Evolutionary conservation across 2,329 filamentous ascomycete genomes (phyloP).

Genomic region (Fusarium tjaetaba): DNA sequence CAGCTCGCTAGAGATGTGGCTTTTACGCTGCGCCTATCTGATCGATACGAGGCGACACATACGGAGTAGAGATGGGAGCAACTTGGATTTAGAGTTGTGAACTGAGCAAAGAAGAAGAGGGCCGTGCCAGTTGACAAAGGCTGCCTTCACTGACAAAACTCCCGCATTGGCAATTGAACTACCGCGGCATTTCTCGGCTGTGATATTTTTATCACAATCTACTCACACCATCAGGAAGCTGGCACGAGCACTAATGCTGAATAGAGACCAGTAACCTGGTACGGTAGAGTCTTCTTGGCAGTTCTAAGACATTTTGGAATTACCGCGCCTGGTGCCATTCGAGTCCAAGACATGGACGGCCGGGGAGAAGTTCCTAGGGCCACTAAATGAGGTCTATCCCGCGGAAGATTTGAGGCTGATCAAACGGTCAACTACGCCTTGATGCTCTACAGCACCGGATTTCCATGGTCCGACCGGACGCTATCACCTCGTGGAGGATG

Average conservation of each 20-base stretch:
- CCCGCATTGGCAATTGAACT: neutral
- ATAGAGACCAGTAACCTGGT: conserved; percentile 1
- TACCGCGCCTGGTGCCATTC: conserved; percentile 2
- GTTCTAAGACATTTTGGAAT: conserved; percentile 12
- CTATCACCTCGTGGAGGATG: neutral
- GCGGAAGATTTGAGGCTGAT: neutral
- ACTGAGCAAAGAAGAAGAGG: conserved; percentile 9
- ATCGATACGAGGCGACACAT: neutral
- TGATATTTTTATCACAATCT: neutral
- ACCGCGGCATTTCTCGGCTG: conserved; percentile 12
- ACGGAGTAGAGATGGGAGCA: neutral
- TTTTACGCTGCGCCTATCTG: neutral
- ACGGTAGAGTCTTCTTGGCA: conserved; percentile 1
- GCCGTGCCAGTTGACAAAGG: conserved; percentile 13
- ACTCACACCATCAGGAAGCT: neutral
- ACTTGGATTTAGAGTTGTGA: neutral
- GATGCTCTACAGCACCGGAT: neutral
- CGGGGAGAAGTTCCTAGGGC: conserved; percentile 8
- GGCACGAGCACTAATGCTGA: neutral
- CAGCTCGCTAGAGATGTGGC: neutral
- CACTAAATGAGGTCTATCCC: conserved; percentile 11
- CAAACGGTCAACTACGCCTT: conserved; percentile 12
- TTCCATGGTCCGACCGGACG: neutral
- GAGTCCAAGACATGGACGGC: conserved; percentile 1
- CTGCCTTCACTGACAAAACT: neutral